Evolutionary conservation across 2,329 filamentous ascomycete genomes (phyloP), one percentile per base, ranked within the genome.

Genomic region (Phaeosphaeriaceae sp.): DNA sequence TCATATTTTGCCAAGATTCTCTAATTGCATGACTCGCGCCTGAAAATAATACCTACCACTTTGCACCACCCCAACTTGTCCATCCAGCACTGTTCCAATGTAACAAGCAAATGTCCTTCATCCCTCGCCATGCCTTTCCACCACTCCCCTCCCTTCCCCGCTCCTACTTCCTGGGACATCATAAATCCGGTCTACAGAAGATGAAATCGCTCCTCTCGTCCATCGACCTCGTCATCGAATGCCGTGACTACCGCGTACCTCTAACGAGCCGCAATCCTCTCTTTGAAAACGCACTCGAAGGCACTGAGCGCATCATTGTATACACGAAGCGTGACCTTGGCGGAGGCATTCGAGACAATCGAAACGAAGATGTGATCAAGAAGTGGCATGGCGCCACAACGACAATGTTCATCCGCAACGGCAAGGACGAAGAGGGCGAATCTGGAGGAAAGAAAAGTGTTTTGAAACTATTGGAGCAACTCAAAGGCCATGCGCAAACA

Each of bases 121-220:
- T 87, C 34, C 90, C 94, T 20, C 90, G 93, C 62, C 73, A 79
- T 58, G 76, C 78, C 44, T 97, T 95, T 73, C 85, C 87, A 32
- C 78, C 86, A 35, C 87, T 93, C 64, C 78, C 81, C 46, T 88
- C 87, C 43, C 87, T 97, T 53, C 87, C 89, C 32, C 87, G 90
- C 58, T 94, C 93, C 50, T 99, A 97, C 77, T 99, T 90, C 77
- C 83, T 97, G 38, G 94, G 94, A 54, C 94, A 99, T 76, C 94
- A 99, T 79, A 84, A 85, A 52, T 83, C 89, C 8, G 94, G 90
- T 13, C 80, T 96, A 26, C 79, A 83, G 39, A 88, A 89, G 70
- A 96, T 97, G 87, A 89, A 90, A 70, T 84, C 84, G 32, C 82
- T 89, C 69, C 83, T 99, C 40, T 85, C 87, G 21, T 86, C 85